Evolutionary conservation across 306 rosid species (phyloP), one percentile per base, ranked within the genome.

Genomic region (Inga laurina): DNA sequence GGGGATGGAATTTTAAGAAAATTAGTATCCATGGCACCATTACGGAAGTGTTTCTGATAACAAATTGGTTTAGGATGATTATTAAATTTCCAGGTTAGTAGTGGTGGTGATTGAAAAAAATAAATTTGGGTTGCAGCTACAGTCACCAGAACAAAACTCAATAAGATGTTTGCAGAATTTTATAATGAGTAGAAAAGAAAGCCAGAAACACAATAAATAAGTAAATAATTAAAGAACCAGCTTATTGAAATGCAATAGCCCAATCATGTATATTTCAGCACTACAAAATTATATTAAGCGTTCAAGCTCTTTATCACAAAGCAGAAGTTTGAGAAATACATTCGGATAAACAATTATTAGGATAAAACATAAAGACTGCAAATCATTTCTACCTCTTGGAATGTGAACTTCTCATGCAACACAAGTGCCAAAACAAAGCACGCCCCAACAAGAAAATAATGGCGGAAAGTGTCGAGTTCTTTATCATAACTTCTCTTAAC

Each of bases 381-480:
- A 48, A 45, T 24, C n/a, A 46, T 22, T 39, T 45, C 30, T 24
- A 91, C 99, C 98, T 96, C 97, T 82, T 34, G 91, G 76, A 93
- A 32, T 1, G 91, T 87, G 86, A 93, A 89, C 88, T 92, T 93
- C 87, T 96, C 97, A 51, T 96, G 56, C 84, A 89, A 51, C n/a
- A 96, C 15, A 34, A 93, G 91, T 2, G 98, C 97, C n/a, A 92
- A 78, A 73, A 77, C 61, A 84, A 93, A 90, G 87, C 90, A 74
- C 11, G 81, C 93, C 32, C 76, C 90, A 18, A 92, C 18, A 5
- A 93, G 97, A 75, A 89, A 89, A 84, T 90, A 37, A 84, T 96
- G 92, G 70, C 97, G 92, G 84, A 96, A 96, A 2, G 97, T 92
- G 74, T 96, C 99, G 3, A 93, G 91, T n/a, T 88, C 89, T 79